Conservation (phyloP, 2,329 filamentous ascomycete genomes). For the Phaeomoniella chlamydospora region DNA sequence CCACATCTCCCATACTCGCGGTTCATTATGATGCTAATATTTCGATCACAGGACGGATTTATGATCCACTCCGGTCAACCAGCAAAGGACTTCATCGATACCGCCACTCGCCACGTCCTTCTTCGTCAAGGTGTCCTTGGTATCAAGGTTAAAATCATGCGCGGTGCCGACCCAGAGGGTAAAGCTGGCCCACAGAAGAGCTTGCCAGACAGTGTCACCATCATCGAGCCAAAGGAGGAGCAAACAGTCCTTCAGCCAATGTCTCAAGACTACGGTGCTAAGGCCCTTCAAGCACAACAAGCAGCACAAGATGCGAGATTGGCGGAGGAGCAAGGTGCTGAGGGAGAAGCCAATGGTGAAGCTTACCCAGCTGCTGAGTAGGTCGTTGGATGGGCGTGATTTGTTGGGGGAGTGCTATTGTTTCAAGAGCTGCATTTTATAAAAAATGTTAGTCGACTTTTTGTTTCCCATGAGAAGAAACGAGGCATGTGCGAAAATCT, state of each 20-base stretch:
- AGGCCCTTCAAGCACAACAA: conserved; percentile 54
- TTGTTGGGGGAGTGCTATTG: too few species aligned
- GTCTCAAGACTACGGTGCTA: conserved; percentile 97
- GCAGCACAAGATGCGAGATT: conserved; percentile 39
- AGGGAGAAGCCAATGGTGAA: conserved; percentile 12
- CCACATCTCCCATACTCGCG: too few species aligned
- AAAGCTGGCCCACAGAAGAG: conserved; percentile 96
- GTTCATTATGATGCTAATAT: conserved; percentile 3
- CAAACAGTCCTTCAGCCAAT: conserved; percentile 85
- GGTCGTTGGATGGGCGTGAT: too few species aligned
- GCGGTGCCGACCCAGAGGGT: conserved; percentile 97
- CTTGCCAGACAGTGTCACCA: conserved; percentile 94
- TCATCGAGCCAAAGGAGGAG: conserved; percentile 99
- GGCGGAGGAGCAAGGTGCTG: conserved; percentile 35
- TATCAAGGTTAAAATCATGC: conserved; percentile 99
- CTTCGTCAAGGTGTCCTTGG: conserved; percentile 98
- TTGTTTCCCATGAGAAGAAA: too few species aligned
- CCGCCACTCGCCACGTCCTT: conserved; percentile 95
- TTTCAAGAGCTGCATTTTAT: too few species aligned
- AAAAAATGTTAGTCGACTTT: too few species aligned
- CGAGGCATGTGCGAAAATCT: too few species aligned
- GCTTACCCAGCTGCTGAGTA: too few species aligned
- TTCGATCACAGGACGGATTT: conserved; percentile 64
- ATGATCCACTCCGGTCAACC: conserved; percentile 99
- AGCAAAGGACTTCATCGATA: conserved; percentile 99